Conservation (phyloP, 768 basidiomycete species). For the Rhizopogon vesiculosus region DNA sequence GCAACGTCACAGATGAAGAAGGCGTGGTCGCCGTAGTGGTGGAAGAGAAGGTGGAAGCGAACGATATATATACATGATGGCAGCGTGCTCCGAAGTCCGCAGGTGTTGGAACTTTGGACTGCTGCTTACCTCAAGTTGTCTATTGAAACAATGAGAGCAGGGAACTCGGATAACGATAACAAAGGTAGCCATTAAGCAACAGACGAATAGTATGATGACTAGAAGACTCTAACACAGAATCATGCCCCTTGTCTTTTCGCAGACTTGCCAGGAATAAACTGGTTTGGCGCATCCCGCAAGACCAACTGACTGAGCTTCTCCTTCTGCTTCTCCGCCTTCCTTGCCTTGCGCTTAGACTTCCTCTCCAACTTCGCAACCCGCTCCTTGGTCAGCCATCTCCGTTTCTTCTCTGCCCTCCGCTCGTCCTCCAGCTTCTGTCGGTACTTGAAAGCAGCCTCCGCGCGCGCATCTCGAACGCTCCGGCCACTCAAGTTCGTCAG, state of each 20-base stretch:
- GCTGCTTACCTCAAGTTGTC: no score
- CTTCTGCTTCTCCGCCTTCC: constrained; percentile 40
- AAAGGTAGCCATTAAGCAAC: not conserved
- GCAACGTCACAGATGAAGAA: not conserved
- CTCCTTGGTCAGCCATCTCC: constrained; percentile 38
- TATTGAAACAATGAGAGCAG: not conserved
- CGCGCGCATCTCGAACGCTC: constrained; percentile 54
- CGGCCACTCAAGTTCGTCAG: constrained; percentile 56
- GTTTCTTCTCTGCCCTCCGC: constrained; percentile 56
- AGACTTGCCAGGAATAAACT: constrained; percentile 41
- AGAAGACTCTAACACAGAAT: not conserved
- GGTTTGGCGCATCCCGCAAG: constrained; percentile 53
- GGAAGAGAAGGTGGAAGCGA: not conserved
- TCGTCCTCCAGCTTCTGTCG: constrained; percentile 54
- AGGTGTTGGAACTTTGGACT: no score
- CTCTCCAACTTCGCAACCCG: constrained; percentile 33
- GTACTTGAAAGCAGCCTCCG: constrained; percentile 76
- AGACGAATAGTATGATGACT: not conserved
- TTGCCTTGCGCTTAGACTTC: constrained; percentile 35
- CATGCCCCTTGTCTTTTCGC: constrained; percentile 4
- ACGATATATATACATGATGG: not conserved
- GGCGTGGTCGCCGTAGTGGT: not conserved
- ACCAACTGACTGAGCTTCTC: constrained; percentile 52
- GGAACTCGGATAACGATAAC: not conserved
- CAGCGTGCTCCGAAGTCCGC: no score